A percentile compares a stretch with the other conserved stretches of the same genome.
Conservation (phyloP, 768 basidiomycete species). For the Auricularia cornea region DNA sequence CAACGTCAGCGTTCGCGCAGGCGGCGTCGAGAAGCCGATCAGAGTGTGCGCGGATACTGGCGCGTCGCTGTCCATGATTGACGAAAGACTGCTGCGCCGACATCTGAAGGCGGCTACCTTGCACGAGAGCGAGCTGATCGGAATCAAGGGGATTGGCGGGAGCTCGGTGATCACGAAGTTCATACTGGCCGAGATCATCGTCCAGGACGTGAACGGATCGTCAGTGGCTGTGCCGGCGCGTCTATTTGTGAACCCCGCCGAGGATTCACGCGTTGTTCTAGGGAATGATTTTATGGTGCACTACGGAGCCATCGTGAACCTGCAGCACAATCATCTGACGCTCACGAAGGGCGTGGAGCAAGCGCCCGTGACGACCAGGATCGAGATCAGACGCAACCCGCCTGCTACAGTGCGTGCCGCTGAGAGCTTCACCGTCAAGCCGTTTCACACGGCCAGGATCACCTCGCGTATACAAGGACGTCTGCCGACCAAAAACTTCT, state of each 20-base stretch:
- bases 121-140: too few relatives aligned
- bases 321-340: neutral
- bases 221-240: neutral
- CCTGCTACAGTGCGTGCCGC: neutral
- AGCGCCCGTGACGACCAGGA: neutral
- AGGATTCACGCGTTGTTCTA: neutral
- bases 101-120: too few relatives aligned
- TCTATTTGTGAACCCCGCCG: neutral
- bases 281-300: neutral
- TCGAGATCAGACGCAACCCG: neutral
- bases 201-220: too few relatives aligned
- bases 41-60: neutral
- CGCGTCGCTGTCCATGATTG: neutral
- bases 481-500: neutral
- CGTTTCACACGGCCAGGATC: neutral
- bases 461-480: neutral
- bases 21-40: neutral
- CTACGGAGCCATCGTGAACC: neutral
- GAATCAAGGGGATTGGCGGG: too few relatives aligned
- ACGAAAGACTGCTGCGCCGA: neutral
- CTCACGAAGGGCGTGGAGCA: neutral
- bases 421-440: neutral
- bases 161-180: too few relatives aligned
- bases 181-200: too few relatives aligned
- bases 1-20: neutral